Evolutionary conservation across 805 yeast genomes (phyloP), one percentile per base, ranked within the genome.

Genomic region (Zygotorulaspora sp.): DNA sequence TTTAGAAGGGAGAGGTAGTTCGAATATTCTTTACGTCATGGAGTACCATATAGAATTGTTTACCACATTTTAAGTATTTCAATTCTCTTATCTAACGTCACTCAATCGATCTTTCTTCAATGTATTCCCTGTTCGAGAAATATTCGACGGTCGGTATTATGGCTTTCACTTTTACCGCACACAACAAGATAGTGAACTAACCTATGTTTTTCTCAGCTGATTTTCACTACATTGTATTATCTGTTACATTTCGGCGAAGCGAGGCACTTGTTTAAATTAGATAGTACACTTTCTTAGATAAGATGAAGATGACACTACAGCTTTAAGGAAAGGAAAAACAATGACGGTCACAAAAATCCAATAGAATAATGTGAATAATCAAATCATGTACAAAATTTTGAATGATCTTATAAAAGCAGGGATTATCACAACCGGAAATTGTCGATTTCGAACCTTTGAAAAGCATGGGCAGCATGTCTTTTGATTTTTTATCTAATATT

Each of bases 261-360:
- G 19, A 5, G 15, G 31, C 17, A n/a, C 18, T 13, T 11, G 30
- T 5, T 10, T 26, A 15, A 28, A 28, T 19, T 28, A 14, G 10
- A 19, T 27, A 27, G 11, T 13, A 27, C 30, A 28, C 15, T 28
- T 28, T 28, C n/a, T 28, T 13, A 28, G 31, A 28, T 28, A 28
- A 28, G 31, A 11, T 28, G 5, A n/a, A 16, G 18, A 9, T 10
- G 18, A 28, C 16, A 19, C 13, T 28, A 19, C 10, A 28, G 18
- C 18, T 14, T n/a, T 19, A 28, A 14, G 31, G 15, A 28, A 28
- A 28, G 15, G 18, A 15, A 28, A 28, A 14, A 28, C 17, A n/a
- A n/a, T n/a, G 31, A 13, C 31, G 31, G 18, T 14, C 31, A 13
- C 15, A 28, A 28, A 28, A n/a, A 26, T 28, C 6, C 31, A 19